Conservation (phyloP, 2,329 filamentous ascomycete species). For the Colletotrichum acutatum region DNA sequence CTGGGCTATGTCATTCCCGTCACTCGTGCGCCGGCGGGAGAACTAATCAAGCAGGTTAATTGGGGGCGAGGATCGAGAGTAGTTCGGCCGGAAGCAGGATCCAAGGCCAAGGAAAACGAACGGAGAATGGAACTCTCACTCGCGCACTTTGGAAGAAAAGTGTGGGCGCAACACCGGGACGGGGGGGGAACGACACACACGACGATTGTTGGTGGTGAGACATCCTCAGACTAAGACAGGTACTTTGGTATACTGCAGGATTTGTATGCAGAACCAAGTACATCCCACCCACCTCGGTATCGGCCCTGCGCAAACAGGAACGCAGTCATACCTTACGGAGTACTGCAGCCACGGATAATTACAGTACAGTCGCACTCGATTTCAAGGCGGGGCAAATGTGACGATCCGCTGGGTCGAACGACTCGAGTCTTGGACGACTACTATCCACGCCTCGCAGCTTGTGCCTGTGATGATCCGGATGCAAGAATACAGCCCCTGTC, state of each 20-base stretch:
- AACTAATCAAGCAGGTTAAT: conserved; percentile 1
- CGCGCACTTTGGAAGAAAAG: not conserved
- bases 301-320: not conserved
- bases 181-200: not conserved
- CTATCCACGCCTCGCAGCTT: not conserved
- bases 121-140: not conserved
- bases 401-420: conserved; percentile 24
- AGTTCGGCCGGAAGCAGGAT: conserved; percentile 21
- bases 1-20: conserved; percentile 23
- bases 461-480: conserved; percentile 21
- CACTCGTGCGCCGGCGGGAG: not conserved
- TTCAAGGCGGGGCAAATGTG: conserved; percentile 27
- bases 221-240: conserved; percentile 37
- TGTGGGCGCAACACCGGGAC: conserved; percentile 22
- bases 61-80: not conserved
- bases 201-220: conserved; percentile 32
- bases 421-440: not conserved
- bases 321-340: not conserved
- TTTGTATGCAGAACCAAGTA: not conserved
- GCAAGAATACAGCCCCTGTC: conserved; percentile 16
- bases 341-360: no score
- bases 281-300: not conserved
- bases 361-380: not conserved
- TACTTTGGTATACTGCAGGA: not conserved
- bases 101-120: not conserved